Conservation (phyloP, 2,329 filamentous ascomycete genomes). For the Epichloe scottii region DNA sequence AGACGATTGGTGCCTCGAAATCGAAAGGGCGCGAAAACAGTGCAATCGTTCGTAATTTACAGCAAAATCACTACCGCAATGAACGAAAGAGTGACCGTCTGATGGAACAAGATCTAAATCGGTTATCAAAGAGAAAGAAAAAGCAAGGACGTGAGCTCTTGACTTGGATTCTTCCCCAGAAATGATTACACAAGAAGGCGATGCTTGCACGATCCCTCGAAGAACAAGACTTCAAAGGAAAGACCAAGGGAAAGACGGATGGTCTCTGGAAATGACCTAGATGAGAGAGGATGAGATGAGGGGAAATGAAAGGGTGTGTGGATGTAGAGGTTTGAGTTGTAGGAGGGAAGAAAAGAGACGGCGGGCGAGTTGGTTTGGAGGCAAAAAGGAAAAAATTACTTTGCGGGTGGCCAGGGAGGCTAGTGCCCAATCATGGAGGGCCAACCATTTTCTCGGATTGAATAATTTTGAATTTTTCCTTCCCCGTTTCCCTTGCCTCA, state of each 20-base stretch:
- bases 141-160: slow-evolving; percentile 22
- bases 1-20: not conserved
- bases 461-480: slow-evolving; percentile 4
- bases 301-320: slow-evolving; percentile 19
- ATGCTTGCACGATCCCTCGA: slow-evolving; percentile 25
- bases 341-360: slow-evolving; percentile 18
- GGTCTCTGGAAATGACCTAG: slow-evolving; percentile 19
- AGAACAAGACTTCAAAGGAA: slow-evolving; percentile 34
- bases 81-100: slow-evolving; percentile 15
- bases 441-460: slow-evolving; percentile 1
- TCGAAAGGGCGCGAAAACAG: not conserved
- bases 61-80: slow-evolving; percentile 18
- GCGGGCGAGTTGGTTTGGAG: slow-evolving; percentile 12
- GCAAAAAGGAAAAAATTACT: slow-evolving; percentile 24
- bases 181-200: slow-evolving; percentile 20
- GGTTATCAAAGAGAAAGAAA: slow-evolving; percentile 13
- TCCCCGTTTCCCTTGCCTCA: not conserved
- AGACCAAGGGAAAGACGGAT: slow-evolving; percentile 29
- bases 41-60: slow-evolving; percentile 7
- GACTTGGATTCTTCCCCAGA: slow-evolving; percentile 18
- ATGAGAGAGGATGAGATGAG: slow-evolving; percentile 16
- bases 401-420: slow-evolving; percentile 19
- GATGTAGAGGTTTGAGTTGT: slow-evolving; percentile 20
- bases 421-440: slow-evolving; percentile 14
- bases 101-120: slow-evolving; percentile 20